phyloP scores from a whole-genome alignment of 768 basidiomycete genomes.

The Collybiopsis confluens region DNA sequence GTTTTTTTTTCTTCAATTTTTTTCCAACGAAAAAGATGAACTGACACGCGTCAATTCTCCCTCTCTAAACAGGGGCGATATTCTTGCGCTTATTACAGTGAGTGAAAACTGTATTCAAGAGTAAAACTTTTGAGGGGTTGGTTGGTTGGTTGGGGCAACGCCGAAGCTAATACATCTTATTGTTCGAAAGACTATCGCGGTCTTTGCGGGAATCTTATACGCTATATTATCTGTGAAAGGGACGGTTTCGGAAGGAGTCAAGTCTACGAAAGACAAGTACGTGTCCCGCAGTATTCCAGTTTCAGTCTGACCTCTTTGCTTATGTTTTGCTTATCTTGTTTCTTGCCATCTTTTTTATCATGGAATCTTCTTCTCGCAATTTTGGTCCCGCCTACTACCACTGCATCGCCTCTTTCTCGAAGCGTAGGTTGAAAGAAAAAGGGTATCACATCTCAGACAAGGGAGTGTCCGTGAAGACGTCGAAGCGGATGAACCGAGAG shows the following conservation, averaged over 20 bases:
- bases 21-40: too few relatives aligned
- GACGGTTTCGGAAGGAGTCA: slow-evolving; percentile 36
- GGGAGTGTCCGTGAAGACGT: slow-evolving; percentile 65
- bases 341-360: not conserved
- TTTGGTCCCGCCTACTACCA: too few relatives aligned
- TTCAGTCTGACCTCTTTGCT: not conserved
- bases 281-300: slow-evolving; percentile 17
- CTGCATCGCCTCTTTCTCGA: not conserved
- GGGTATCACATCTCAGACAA: slow-evolving; percentile 55
- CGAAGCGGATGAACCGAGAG: slow-evolving; percentile 53
- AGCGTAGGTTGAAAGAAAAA: slow-evolving; percentile 46
- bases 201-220: slow-evolving; percentile 44
- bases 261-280: slow-evolving; percentile 53
- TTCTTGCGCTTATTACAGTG: slow-evolving; percentile 37
- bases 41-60: too few relatives aligned
- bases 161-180: not conserved
- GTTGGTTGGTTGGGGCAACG: too few relatives aligned
- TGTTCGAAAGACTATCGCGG: slow-evolving; percentile 36
- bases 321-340: not conserved
- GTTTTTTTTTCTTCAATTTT: too few relatives aligned
- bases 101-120: slow-evolving; percentile 11
- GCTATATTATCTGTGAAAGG: slow-evolving; percentile 34
- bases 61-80: slow-evolving; percentile 45
- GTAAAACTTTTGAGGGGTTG: not conserved
- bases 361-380: too few relatives aligned